Conservation (phyloP, 192 early-diverging fungal genomes). For the Jimgerdemannia lactiflua region DNA sequence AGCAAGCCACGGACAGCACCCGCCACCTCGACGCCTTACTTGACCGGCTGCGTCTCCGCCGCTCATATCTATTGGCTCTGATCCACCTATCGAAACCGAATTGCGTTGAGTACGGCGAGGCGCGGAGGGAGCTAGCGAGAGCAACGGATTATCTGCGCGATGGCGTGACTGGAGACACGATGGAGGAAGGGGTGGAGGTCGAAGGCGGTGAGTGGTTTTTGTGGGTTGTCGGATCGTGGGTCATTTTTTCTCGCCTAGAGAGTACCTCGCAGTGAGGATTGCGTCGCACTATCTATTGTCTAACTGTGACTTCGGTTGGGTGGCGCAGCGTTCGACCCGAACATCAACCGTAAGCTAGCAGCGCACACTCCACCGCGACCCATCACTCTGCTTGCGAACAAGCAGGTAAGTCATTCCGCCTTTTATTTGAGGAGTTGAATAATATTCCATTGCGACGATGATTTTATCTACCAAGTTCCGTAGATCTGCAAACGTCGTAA, state of each 20-base stretch:
- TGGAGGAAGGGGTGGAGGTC: conserved; percentile 29
- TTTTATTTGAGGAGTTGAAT: conserved; percentile 1
- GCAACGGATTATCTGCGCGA: conserved; percentile 7
- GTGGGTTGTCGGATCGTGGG: background rate
- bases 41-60: conserved; percentile 20
- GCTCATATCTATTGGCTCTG: conserved; percentile 39
- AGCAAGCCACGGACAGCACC: background rate
- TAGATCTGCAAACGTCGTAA: no score
- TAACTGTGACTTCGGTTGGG: no score
- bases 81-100: conserved; percentile 40
- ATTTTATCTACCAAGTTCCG: no score
- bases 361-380: conserved; percentile 63
- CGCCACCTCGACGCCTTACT: conserved; percentile 13
- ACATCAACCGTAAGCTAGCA: conserved; percentile 58
- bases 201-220: conserved; percentile 30
- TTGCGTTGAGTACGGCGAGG: conserved; percentile 35
- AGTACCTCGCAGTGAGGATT: no score
- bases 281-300: no score
- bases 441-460: no score
- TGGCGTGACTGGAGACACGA: conserved; percentile 12
- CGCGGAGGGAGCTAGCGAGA: conserved; percentile 22
- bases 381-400: conserved; percentile 41
- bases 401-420: conserved; percentile 31
- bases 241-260: no score
- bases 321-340: conserved; percentile 59